These are phyloP conservation scores for Pleurotus platypus DNA, from an alignment of 768 basidiomycete genomes.

Conservation along the genomic window DNA sequence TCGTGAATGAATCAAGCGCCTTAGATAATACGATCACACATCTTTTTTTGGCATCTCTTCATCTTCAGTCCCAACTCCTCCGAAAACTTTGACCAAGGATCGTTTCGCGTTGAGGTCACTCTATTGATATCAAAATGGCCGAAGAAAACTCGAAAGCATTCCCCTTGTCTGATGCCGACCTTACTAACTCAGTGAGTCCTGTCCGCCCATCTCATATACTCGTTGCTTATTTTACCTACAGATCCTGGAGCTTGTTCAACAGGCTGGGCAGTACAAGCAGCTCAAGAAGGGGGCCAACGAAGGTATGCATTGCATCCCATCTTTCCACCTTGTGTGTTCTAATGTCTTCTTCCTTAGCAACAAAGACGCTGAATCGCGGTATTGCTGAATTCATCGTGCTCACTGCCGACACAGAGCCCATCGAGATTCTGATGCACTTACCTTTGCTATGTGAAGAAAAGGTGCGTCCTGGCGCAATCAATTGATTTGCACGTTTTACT, in stretches of 20 bases:
- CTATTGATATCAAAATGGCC: conserved; percentile 44
- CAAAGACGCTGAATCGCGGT: conserved; percentile 97
- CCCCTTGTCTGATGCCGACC: conserved; percentile 78
- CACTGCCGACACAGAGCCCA: conserved; percentile 94
- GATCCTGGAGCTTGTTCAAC: conserved; percentile 95
- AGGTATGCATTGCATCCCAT: conserved; percentile 43
- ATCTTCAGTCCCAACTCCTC: background rate
- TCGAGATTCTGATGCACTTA: conserved; percentile 96
- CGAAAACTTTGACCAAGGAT: conserved; percentile 73
- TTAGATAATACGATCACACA: background rate
- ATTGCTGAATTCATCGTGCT: conserved; percentile 97
- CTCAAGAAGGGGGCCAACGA: conserved; percentile 99
- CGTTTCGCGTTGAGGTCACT: conserved; percentile 77
- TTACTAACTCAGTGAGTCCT: conserved; percentile 81
- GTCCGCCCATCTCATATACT: no score
- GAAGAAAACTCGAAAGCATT: conserved; percentile 79
- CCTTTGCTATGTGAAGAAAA: conserved; percentile 99
- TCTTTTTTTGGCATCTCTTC: background rate
- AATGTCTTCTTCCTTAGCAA: conserved; percentile 49
- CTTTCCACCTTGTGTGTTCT: background rate
- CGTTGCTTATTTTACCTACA: conserved; percentile 22
- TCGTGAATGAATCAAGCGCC: background rate
- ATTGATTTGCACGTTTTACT: background rate
- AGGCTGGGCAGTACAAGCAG: conserved; percentile 96
- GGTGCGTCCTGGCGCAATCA: conserved; percentile 34